phyloP scores from a whole-genome alignment of 768 basidiomycete species.

The Coprinopsis marcescibilis region DNA sequence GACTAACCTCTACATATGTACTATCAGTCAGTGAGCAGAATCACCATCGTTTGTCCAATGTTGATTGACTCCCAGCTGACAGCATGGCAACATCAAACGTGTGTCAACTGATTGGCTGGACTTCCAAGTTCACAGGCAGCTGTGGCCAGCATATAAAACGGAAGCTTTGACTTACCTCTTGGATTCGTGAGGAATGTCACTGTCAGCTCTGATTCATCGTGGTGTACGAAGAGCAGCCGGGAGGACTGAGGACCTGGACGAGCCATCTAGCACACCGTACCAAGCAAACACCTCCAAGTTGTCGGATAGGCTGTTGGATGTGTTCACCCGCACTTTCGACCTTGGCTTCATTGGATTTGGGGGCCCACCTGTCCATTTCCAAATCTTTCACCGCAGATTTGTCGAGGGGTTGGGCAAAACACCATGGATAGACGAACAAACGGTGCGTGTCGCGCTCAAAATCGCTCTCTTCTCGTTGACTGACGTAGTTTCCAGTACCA shows the following conservation, averaged over 20 bases:
- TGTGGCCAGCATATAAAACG: background rate
- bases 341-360: conserved; percentile 44
- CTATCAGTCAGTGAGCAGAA: no score
- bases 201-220: background rate
- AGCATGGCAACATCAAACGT: background rate
- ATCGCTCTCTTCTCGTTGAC: background rate
- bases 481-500: conserved; percentile 24
- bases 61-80: no score
- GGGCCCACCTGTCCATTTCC: conserved; percentile 44
- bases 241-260: background rate
- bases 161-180: background rate
- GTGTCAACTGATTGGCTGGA: background rate
- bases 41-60: no score
- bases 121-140: background rate
- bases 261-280: background rate
- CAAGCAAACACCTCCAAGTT: conserved; percentile 16
- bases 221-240: background rate
- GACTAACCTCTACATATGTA: no score
- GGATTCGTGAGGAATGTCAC: background rate
- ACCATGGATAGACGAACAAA: conserved; percentile 38
- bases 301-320: conserved; percentile 22
- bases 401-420: conserved; percentile 28
- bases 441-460: conserved; percentile 20
- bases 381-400: conserved; percentile 37
- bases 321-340: conserved; percentile 29